Conservation (phyloP, 1,139 yeast genomes). For the Lodderomyces margitis region DNA sequence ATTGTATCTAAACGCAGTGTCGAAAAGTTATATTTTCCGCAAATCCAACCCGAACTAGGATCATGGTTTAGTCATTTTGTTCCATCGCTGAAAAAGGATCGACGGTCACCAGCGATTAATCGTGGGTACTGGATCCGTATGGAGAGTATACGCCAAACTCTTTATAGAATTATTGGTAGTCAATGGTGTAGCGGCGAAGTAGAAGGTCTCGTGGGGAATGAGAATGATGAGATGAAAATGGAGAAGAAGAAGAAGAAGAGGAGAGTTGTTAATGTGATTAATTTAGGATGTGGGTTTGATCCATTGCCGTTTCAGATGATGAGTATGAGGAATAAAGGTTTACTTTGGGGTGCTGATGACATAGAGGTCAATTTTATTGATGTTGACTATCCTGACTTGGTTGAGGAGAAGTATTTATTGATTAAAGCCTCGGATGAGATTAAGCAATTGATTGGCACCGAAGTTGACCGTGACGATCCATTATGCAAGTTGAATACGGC, state of each 20-base stretch:
- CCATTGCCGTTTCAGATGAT: slow-evolving; percentile 72
- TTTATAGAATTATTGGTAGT: slow-evolving; percentile 17
- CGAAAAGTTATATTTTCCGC: slow-evolving; percentile 56
- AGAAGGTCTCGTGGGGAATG: background rate
- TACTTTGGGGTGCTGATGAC: slow-evolving; percentile 6
- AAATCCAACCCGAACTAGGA: slow-evolving; percentile 36
- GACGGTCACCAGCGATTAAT: slow-evolving; percentile 79
- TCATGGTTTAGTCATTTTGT: slow-evolving; percentile 71
- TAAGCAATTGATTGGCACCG: slow-evolving; percentile 41
- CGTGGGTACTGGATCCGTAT: slow-evolving; percentile 84
- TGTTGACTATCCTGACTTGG: slow-evolving; percentile 72
- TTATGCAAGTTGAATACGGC: slow-evolving; percentile 38
- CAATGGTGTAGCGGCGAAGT: no score
- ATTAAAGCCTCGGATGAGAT: slow-evolving; percentile 51
- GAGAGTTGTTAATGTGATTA: slow-evolving; percentile 43
- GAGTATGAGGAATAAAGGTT: slow-evolving; percentile 10
- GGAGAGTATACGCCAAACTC: slow-evolving; percentile 60
- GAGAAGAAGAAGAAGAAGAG: background rate
- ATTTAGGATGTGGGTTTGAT: slow-evolving; percentile 82
- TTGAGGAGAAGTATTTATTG: slow-evolving; percentile 51
- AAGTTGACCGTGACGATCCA: slow-evolving; percentile 17
- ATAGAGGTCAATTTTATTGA: slow-evolving; percentile 50
- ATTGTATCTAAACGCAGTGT: slow-evolving; percentile 82
- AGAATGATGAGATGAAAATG: background rate
- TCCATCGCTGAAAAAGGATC: slow-evolving; percentile 47